phyloP scores from a whole-genome alignment of 192 early-diverging fungal species.

The Coemansia aciculifera region DNA sequence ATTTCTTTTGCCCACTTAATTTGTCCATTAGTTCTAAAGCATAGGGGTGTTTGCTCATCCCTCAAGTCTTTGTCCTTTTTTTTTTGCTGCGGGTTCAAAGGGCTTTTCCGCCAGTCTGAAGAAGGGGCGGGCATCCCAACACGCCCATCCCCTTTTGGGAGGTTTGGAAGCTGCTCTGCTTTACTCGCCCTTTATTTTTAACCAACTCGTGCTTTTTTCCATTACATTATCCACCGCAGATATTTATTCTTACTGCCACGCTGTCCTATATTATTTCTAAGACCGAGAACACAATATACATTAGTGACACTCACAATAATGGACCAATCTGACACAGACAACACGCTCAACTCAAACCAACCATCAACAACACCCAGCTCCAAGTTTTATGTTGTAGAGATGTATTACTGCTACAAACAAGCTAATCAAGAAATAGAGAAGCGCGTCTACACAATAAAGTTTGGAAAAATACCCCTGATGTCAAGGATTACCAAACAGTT shows the following conservation, averaged over 20 bases:
- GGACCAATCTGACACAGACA: background rate
- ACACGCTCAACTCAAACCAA: background rate
- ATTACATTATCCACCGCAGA: background rate
- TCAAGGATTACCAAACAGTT: background rate
- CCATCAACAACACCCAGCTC: background rate
- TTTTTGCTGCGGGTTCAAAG: background rate
- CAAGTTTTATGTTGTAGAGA: background rate
- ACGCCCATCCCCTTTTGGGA: background rate
- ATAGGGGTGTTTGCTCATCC: background rate
- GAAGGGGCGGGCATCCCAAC: background rate
- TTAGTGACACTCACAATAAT: background rate
- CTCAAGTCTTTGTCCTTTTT: background rate
- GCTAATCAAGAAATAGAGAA: background rate
- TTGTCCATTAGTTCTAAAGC: background rate
- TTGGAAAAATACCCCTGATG: background rate
- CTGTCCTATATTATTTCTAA: background rate
- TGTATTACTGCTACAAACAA: background rate
- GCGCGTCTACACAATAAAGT: background rate
- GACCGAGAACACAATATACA: background rate
- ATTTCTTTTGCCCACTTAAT: background rate
- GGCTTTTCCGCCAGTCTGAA: background rate
- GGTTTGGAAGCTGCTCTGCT: background rate
- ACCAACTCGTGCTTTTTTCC: background rate
- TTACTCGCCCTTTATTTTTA: background rate
- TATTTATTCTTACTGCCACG: background rate